Conservation (phyloP, 2,329 filamentous ascomycete species). For the Fusarium armeniacum region DNA sequence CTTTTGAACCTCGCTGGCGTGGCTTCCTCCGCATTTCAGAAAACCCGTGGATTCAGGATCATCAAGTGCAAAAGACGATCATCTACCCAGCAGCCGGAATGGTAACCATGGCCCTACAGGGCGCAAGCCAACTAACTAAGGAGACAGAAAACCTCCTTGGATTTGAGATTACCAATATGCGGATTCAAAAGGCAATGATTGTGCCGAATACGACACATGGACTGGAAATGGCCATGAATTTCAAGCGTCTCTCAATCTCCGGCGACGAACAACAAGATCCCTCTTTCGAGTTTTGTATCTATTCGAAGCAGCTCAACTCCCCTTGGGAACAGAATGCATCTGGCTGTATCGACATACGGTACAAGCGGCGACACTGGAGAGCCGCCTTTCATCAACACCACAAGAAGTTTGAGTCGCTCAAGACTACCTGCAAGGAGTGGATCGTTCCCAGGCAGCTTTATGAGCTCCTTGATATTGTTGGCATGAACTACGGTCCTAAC, state of each 20-base stretch:
- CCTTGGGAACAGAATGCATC: constrained; percentile 62
- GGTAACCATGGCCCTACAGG: constrained; percentile 64
- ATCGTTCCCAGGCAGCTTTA: constrained; percentile 63
- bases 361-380: constrained; percentile 41
- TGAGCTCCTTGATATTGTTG: constrained; percentile 63
- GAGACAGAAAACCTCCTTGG: constrained; percentile 49
- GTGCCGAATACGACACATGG: constrained; percentile 62
- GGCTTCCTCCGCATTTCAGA: constrained; percentile 64
- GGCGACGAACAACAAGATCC: neutral
- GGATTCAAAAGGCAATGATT: constrained; percentile 65
- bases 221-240: constrained; percentile 64
- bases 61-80: constrained; percentile 64
- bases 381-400: constrained; percentile 41
- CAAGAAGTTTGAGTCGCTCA: constrained; percentile 45
- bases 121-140: constrained; percentile 58
- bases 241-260: constrained; percentile 51
- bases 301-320: constrained; percentile 59
- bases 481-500: constrained; percentile 65
- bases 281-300: constrained; percentile 60
- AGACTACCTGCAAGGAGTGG: constrained; percentile 51
- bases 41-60: constrained; percentile 67
- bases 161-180: constrained; percentile 62
- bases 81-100: constrained; percentile 67
- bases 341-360: constrained; percentile 52
- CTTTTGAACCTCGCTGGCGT: constrained; percentile 64